Conservation (phyloP, 768 basidiomycete genomes). For the Termitomyces sp. region DNA sequence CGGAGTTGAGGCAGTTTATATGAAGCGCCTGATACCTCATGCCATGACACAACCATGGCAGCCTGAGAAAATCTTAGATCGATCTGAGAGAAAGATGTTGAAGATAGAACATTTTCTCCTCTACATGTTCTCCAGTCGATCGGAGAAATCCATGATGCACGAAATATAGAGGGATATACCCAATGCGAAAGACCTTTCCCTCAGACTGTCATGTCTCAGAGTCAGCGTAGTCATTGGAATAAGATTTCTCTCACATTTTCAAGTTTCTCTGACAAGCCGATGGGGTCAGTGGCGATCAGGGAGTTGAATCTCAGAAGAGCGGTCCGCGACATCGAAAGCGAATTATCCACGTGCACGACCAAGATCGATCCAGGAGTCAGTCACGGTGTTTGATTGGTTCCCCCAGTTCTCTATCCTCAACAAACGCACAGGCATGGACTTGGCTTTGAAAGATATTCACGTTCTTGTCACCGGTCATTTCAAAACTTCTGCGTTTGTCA, state of each 20-base stretch:
- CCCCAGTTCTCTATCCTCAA: background rate
- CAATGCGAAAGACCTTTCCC: background rate
- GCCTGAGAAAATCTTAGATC: background rate
- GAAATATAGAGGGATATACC: no score
- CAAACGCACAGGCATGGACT: constrained; percentile 34
- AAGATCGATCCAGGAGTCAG: background rate
- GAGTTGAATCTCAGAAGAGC: background rate
- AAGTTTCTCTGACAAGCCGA: background rate
- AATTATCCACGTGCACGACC: background rate
- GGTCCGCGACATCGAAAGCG: background rate
- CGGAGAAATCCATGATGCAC: background rate
- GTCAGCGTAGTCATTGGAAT: background rate
- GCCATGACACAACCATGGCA: background rate
- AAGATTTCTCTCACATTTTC: background rate
- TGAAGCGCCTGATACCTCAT: background rate
- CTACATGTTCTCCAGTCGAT: background rate
- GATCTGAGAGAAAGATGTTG: background rate
- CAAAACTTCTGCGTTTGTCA: background rate
- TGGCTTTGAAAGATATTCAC: constrained; percentile 55
- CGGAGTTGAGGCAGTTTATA: background rate
- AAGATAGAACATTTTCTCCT: background rate
- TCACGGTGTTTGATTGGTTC: background rate
- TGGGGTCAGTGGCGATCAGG: background rate
- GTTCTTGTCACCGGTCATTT: constrained; percentile 61
- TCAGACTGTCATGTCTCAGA: background rate